Evolutionary conservation across 2,329 filamentous ascomycete genomes (phyloP).

Genomic region (Drechslera avenae): DNA sequence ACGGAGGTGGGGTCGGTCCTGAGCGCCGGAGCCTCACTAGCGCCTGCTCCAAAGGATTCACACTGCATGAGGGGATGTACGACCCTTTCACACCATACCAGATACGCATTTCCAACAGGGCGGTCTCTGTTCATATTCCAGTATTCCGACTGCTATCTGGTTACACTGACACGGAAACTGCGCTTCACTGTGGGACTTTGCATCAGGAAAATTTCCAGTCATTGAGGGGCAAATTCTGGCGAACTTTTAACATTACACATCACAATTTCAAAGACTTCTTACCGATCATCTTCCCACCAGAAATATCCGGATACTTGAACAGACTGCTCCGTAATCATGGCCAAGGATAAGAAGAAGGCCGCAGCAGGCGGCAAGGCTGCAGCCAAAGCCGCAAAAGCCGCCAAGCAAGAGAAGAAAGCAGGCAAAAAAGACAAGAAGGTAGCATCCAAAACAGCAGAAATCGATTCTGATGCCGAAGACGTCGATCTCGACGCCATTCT

Average conservation of each 20-base stretch:
- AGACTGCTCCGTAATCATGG: slow-evolving; percentile 46
- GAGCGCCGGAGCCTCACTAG: slow-evolving; percentile 14
- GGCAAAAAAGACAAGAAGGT: slow-evolving; percentile 76
- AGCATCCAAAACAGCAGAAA: slow-evolving; percentile 71
- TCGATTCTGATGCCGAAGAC: slow-evolving; percentile 88
- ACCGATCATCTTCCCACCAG: neutral
- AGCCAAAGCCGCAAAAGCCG: slow-evolving; percentile 59
- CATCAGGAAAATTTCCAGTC: slow-evolving; percentile 23
- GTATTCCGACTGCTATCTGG: neutral
- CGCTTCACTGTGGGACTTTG: too few species aligned
- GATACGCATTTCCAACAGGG: too few species aligned
- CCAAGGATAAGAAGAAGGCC: slow-evolving; percentile 59
- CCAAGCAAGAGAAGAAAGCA: slow-evolving; percentile 88
- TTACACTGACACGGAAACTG: neutral
- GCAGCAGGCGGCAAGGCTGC: slow-evolving; percentile 54
- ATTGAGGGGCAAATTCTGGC: slow-evolving; percentile 25
- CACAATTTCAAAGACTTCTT: neutral
- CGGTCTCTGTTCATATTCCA: too few species aligned
- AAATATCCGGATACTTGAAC: neutral
- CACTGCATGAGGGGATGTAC: slow-evolving; percentile 1
- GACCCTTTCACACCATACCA: neutral
- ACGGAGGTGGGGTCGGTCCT: slow-evolving; percentile 21
- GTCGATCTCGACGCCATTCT: slow-evolving; percentile 92
- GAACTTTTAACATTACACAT: neutral
- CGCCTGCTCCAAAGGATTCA: slow-evolving; percentile 21